A percentile compares a stretch with the other conserved stretches of the same genome.
Evolutionary conservation across 306 rosid genomes (phyloP).

Genomic region (Datisca glomerata): DNA sequence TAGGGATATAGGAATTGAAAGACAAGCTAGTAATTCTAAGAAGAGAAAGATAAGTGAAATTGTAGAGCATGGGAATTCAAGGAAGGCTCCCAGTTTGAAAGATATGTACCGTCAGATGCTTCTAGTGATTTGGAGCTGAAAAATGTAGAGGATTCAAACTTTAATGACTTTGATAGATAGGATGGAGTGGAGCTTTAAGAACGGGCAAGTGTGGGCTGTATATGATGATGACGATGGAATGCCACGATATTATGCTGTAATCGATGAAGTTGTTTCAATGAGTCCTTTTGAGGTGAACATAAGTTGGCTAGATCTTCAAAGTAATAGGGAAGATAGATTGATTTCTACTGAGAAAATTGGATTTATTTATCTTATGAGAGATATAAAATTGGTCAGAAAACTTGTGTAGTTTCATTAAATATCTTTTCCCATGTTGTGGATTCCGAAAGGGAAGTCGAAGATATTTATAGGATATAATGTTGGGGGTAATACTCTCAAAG

Average conservation of each 20-base stretch:
- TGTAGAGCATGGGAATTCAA: conserved; percentile 12
- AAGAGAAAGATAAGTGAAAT: conserved; percentile 16
- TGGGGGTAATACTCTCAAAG: no score
- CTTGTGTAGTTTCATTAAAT: conserved; percentile 38
- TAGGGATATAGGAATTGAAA: conserved; percentile 13
- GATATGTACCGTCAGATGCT: conserved; percentile 10
- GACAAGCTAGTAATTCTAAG: conserved; percentile 4
- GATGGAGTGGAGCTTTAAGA: conserved; percentile 30
- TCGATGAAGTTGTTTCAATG: conserved; percentile 26
- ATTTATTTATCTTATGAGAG: conserved; percentile 60
- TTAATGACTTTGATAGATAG: conserved; percentile 56
- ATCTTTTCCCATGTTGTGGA: conserved; percentile 73
- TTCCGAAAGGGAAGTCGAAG: conserved; percentile 52
- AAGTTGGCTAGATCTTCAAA: conserved; percentile 56
- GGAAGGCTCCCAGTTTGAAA: conserved; percentile 14
- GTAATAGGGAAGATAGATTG: conserved; percentile 33
- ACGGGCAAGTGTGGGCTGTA: conserved; percentile 48
- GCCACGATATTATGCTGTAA: conserved; percentile 48
- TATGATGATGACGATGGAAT: conserved; percentile 58
- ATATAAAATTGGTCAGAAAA: conserved; percentile 47
- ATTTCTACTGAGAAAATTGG: conserved; percentile 40
- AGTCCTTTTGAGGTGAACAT: conserved; percentile 35
- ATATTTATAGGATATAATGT: conserved; percentile 57
- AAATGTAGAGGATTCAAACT: conserved; percentile 55
- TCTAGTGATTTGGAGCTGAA: conserved; percentile 27